phyloP scores from a whole-genome alignment of 78 protist species.

The Dictyostelium discoideum region DNA sequence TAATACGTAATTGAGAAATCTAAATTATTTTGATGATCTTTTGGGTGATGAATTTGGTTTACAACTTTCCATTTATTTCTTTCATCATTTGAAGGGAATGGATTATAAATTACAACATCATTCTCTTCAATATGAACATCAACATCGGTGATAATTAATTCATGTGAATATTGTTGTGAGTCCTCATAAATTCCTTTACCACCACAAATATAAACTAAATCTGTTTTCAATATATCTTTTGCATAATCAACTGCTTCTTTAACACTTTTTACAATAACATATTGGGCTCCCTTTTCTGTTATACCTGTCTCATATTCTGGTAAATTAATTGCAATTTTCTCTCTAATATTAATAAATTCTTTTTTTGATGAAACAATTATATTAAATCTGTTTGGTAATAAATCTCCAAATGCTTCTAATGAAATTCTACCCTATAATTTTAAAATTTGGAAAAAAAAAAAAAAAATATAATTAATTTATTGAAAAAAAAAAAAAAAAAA shows the following conservation, averaged over 20 bases:
- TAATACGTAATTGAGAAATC: constrained; percentile 11
- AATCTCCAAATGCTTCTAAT: not conserved
- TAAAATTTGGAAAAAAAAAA: not conserved
- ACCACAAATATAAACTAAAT: not conserved
- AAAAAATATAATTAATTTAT: too few relatives aligned
- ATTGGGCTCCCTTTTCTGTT: not conserved
- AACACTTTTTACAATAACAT: not conserved
- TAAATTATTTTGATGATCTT: not conserved
- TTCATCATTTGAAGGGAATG: not conserved
- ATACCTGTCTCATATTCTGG: constrained; percentile 15
- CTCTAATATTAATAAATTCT: not conserved
- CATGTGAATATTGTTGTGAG: not conserved
- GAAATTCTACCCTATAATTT: not conserved
- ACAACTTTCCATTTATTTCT: not conserved
- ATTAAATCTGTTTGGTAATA: constrained; percentile 14
- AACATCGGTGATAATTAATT: not conserved
- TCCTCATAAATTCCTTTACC: constrained; percentile 18
- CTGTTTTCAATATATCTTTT: not conserved
- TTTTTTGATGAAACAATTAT: not conserved
- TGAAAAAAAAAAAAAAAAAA: too few relatives aligned
- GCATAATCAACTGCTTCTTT: not conserved
- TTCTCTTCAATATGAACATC: not conserved
- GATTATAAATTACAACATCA: not conserved
- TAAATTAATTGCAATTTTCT: not conserved
- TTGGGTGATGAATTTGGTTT: not conserved